Percentiles rank a stretch among this genome's conserved stretches.
Conservation (phyloP, 208 protist genomes). For the Leishmania martiniquensis region DNA sequence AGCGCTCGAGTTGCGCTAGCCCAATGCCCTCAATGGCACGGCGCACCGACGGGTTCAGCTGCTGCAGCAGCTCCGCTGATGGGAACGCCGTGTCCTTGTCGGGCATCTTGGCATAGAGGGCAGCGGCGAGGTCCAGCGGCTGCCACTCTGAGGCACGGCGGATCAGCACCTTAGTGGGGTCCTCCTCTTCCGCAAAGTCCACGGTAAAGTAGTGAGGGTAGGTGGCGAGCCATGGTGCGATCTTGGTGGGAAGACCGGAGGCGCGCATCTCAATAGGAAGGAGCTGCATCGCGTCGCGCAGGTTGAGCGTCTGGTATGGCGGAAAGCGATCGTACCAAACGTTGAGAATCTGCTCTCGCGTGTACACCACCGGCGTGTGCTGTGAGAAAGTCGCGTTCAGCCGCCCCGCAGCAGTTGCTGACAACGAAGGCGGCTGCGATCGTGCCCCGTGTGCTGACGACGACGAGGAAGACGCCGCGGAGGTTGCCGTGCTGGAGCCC, state of each 20-base stretch:
- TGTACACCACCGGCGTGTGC: slow-evolving; percentile 37
- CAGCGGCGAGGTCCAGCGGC: slow-evolving; percentile 63
- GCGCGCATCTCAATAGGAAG: slow-evolving; percentile 52
- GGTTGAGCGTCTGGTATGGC: slow-evolving; percentile 46
- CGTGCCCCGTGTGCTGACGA: background rate
- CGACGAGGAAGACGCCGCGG: background rate
- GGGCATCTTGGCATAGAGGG: slow-evolving; percentile 57
- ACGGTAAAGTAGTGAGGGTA: slow-evolving; percentile 71
- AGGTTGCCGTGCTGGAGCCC: background rate
- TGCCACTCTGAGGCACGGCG: slow-evolving; percentile 62
- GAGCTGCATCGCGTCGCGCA: slow-evolving; percentile 57
- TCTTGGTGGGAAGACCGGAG: slow-evolving; percentile 44
- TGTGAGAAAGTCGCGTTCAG: background rate
- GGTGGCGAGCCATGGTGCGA: slow-evolving; percentile 63
- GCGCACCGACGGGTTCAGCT: slow-evolving; percentile 38
- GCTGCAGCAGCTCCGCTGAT: slow-evolving; percentile 32
- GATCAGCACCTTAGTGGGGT: slow-evolving; percentile 54
- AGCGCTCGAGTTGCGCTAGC: slow-evolving; percentile 32
- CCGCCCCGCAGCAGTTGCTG: background rate
- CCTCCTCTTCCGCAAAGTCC: slow-evolving; percentile 51
- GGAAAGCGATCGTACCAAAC: slow-evolving; percentile 78
- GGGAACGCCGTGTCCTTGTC: slow-evolving; percentile 20
- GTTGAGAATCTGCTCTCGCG: slow-evolving; percentile 65
- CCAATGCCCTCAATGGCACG: slow-evolving; percentile 45
- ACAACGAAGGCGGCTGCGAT: background rate